Evolutionary conservation across 73 alveolate genomes (phyloP), one percentile per base, ranked within the genome.

Genomic region (Tetrahymena borealis): DNA sequence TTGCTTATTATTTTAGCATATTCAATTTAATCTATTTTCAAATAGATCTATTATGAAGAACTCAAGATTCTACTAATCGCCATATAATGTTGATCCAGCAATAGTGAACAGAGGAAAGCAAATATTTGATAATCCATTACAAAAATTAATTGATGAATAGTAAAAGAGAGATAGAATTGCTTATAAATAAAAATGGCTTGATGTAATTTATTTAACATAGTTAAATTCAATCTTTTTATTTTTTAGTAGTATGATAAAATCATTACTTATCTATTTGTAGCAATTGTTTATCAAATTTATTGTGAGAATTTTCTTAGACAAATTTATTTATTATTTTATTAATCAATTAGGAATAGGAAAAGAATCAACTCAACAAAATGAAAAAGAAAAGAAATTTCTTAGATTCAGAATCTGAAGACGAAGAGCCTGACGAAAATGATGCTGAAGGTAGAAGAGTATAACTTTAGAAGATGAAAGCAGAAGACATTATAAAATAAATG

Each of bases 41-140:
- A 60, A 18, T 1, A 60, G 85, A 15, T n/a, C 28, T 24, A 60
- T 60, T 60, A 60, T 60, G 85, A 93, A 85, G 41, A 93, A 93
- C 43, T 91, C 91, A 24, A 93, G 91, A 93, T 93, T 93, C 43
- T 93, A 93, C 39, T 90, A 79, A 39, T 93, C 95, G 1, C 95
- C 95, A 1, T 93, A 93, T 85, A 92, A 93, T 85, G 95, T 93
- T 7, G 95, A 93, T 16, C 95, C 95, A 11, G 39, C 18, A 24
- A 39, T 38, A 39, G 93, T 85, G 31, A 92, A 93, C 24, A 93
- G 93, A 40, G 91, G 41, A 11, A 39, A 32, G 39, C 77, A 78
- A 36, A 79, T 92, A 7, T 79, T 38, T 12, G 40, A 38, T 39
- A 92, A 92, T 31, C 91, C 95, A 3, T 90, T 93, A 32, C 91